These are phyloP conservation scores for Chrysophaeum taylorii DNA, from an alignment of 352 stramenopile species.

Conservation along the genomic window DNA sequence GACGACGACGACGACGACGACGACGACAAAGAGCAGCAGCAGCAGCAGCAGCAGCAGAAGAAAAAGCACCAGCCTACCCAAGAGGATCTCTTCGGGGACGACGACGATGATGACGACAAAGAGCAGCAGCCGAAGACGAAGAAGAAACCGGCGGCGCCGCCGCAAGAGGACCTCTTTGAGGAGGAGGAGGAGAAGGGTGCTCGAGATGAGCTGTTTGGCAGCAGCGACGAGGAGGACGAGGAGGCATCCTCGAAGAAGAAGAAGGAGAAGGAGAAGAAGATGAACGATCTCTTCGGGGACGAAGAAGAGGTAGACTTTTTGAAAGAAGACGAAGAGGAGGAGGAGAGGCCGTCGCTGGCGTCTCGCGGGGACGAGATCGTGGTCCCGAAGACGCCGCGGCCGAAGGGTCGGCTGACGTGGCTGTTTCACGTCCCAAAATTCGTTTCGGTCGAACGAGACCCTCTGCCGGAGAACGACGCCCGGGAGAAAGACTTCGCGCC, in stretches of 20 bases:
- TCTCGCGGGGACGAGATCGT: not conserved
- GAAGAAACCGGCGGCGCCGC: too few species aligned
- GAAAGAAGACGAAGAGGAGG: not conserved
- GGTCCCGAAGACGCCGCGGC: not conserved
- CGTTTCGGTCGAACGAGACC: not conserved
- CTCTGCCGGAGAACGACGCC: not conserved
- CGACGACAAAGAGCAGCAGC: too few species aligned
- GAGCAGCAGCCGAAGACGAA: not conserved
- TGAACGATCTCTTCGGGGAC: slow-evolving; percentile 12
- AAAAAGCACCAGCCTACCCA: too few species aligned
- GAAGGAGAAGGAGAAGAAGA: not conserved
- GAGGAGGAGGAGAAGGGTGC: not conserved
- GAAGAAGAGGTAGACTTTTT: not conserved
- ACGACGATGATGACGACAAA: not conserved
- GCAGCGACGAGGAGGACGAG: not conserved
- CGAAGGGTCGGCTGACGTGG: not conserved
- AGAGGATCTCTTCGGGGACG: not conserved
- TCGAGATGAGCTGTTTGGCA: too few species aligned
- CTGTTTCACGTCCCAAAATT: slow-evolving; percentile 6
- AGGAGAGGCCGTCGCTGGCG: not conserved
- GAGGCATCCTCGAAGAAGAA: not conserved
- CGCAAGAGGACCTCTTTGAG: not conserved
- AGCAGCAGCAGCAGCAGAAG: too few species aligned
- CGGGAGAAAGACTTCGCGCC: not conserved
- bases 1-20: too few species aligned